Evolutionary conservation across 306 rosid species (phyloP).

Genomic region (Parietaria judaica): DNA sequence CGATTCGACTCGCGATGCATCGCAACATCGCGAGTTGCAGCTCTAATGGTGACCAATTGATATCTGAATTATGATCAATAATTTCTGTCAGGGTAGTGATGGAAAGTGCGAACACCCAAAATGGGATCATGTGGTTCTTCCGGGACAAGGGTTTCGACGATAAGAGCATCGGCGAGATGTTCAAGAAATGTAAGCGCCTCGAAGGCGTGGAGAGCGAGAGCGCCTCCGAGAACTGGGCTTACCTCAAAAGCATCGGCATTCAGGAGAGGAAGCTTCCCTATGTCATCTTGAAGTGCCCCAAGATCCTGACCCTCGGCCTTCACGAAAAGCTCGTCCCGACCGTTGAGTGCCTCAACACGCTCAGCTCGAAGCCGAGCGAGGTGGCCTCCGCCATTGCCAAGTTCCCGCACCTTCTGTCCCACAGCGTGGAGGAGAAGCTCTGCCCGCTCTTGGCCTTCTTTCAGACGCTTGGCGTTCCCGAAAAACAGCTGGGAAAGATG

Average conservation of each 20-base stretch:
- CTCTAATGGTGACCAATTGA: no score
- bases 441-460: slow-evolving; percentile 90
- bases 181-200: slow-evolving; percentile 66
- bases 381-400: slow-evolving; percentile 68
- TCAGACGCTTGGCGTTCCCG: slow-evolving; percentile 69
- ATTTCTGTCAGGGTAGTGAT: slow-evolving; percentile 24
- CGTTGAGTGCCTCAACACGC: slow-evolving; percentile 66
- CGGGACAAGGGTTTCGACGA: slow-evolving; percentile 88
- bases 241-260: slow-evolving; percentile 63
- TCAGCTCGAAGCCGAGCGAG: slow-evolving; percentile 62
- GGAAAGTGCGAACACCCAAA: slow-evolving; percentile 45
- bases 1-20: no score
- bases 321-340: slow-evolving; percentile 77
- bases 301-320: slow-evolving; percentile 61
- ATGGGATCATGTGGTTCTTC: slow-evolving; percentile 82
- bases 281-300: slow-evolving; percentile 80
- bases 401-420: slow-evolving; percentile 70
- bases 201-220: slow-evolving; percentile 48
- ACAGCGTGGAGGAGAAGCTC: slow-evolving; percentile 87
- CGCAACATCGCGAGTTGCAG: no score
- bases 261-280: slow-evolving; percentile 78
- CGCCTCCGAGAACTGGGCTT: slow-evolving; percentile 79
- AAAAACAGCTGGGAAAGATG: slow-evolving; percentile 76
- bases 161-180: slow-evolving; percentile 49
- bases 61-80: no score